phyloP scores from a whole-genome alignment of 345 rosid genomes.

The Eucalyptus dawsonii region DNA sequence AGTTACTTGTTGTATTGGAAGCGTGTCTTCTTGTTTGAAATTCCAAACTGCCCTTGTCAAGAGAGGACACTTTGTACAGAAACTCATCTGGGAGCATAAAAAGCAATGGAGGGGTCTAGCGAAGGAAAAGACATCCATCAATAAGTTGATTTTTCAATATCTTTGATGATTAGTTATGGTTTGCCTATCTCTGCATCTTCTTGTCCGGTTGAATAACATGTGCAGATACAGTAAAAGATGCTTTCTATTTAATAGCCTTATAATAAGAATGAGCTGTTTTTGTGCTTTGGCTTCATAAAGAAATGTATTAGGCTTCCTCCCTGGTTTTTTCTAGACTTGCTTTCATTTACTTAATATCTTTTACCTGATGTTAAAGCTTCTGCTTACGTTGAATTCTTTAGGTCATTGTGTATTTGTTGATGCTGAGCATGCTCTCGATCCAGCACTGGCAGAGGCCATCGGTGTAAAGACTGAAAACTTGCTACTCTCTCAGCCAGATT shows the following conservation, averaged over 20 bases:
- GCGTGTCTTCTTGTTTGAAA: not conserved
- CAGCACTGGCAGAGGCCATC: slow-evolving; percentile 66
- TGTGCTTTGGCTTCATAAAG: not conserved
- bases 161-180: not conserved
- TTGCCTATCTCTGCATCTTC: not conserved
- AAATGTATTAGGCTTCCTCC: not conserved
- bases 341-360: not conserved
- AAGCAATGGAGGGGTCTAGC: not conserved
- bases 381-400: slow-evolving; percentile 3
- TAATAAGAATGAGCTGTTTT: not conserved
- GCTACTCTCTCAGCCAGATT: slow-evolving; percentile 95
- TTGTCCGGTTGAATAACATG: not conserved
- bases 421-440: slow-evolving; percentile 99
- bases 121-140: not conserved
- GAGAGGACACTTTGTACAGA: not conserved
- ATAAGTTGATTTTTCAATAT: not conserved
- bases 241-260: not conserved
- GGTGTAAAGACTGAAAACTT: slow-evolving; percentile 91
- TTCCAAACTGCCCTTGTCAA: not conserved
- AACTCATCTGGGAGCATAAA: not conserved
- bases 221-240: not conserved
- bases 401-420: slow-evolving; percentile 92
- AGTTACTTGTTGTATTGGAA: not conserved
- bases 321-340: not conserved
- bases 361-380: not conserved